Percentiles rank a stretch among this genome's conserved stretches.
Evolutionary conservation across 169 alveolate species (phyloP).

Genomic region (Theileria orientalis): DNA sequence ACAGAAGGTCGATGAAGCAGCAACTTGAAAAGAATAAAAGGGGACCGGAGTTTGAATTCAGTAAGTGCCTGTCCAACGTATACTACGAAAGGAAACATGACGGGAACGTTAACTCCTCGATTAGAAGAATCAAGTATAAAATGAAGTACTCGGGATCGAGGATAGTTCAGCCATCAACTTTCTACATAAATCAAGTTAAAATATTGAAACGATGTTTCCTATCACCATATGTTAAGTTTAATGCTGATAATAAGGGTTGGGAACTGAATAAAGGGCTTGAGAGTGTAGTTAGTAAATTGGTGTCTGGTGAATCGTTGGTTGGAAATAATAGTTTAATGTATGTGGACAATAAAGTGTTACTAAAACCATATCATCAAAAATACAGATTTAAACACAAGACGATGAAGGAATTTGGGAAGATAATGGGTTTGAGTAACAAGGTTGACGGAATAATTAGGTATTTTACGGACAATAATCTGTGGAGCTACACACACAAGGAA

Average conservation of each 20-base stretch:
- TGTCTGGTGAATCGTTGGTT: not conserved
- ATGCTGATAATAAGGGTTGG: not conserved
- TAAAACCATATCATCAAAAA: not conserved
- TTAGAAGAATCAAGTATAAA: constrained; percentile 36
- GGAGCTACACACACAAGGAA: constrained; percentile 13
- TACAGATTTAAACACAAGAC: not conserved
- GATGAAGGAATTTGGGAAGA: not conserved
- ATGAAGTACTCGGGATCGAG: constrained; percentile 59
- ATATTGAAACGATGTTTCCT: constrained; percentile 49
- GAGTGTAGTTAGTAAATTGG: not conserved
- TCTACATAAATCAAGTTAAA: constrained; percentile 47
- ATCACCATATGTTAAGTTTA: constrained; percentile 2
- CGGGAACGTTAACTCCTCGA: constrained; percentile 9
- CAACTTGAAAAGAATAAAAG: constrained; percentile 3
- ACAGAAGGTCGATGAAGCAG: constrained; percentile 20
- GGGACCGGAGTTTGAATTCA: constrained; percentile 5
- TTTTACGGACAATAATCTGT: constrained; percentile 23
- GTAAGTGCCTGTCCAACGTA: constrained; percentile 9
- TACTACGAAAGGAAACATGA: constrained; percentile 15
- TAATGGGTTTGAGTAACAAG: not conserved
- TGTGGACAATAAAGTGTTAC: not conserved
- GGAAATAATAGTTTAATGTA: not conserved
- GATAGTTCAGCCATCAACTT: constrained; percentile 36
- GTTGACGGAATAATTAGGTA: constrained; percentile 24
- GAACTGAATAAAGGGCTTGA: not conserved